Conservation (phyloP, 352 stramenopile genomes). For the Aphanomyces euteiches region DNA sequence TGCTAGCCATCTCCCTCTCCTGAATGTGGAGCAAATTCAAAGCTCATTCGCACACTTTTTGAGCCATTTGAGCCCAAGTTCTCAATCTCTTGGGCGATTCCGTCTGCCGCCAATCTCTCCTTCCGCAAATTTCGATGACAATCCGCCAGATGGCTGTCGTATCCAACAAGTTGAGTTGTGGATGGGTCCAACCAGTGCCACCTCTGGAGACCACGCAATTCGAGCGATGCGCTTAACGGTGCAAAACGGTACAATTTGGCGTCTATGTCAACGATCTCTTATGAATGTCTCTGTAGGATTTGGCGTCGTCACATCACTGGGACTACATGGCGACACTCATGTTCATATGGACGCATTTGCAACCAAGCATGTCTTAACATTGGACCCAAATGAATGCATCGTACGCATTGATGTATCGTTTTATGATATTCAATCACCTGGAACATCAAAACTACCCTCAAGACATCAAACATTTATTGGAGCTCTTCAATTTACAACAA, state of each 20-base stretch:
- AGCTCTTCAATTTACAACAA: slow-evolving; percentile 1
- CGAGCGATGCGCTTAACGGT: slow-evolving; percentile 3
- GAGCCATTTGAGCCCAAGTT: neutral
- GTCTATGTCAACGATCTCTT: neutral
- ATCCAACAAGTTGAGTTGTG: slow-evolving; percentile 13
- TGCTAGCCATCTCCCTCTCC: neutral
- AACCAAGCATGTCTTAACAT: neutral
- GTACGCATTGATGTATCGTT: slow-evolving; percentile 2
- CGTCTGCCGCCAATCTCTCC: too few species aligned
- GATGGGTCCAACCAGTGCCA: neutral
- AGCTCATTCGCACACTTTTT: neutral
- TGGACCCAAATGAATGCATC: slow-evolving; percentile 5
- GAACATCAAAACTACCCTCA: neutral
- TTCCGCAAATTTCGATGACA: slow-evolving; percentile 1
- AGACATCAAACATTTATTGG: slow-evolving; percentile 2
- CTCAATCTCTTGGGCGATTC: too few species aligned
- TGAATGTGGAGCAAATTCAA: neutral
- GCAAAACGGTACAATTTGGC: neutral
- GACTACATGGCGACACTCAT: neutral
- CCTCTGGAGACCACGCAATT: neutral
- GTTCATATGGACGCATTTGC: neutral
- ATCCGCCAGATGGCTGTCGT: neutral
- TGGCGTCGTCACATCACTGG: neutral
- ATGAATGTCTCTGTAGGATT: neutral
- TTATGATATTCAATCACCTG: neutral